Evolutionary conservation across 2,329 filamentous ascomycete species (phyloP).

Genomic region (Ascocoryne sarcoides): DNA sequence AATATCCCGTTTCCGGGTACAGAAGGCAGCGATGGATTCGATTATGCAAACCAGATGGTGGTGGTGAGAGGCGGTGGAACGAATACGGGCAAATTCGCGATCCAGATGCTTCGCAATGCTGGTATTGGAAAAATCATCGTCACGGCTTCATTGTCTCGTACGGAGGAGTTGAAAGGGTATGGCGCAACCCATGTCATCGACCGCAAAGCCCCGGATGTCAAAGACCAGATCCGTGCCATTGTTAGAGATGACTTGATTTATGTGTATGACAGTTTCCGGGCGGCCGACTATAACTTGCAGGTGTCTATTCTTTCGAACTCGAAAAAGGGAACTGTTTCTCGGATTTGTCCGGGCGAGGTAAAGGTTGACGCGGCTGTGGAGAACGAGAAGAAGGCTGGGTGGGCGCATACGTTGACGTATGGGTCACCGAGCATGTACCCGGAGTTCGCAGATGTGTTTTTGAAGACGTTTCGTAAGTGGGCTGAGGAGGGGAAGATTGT

Average conservation of each 20-base stretch:
- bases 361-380: conserved; percentile 25
- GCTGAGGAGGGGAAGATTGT: conserved; percentile 27
- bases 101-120: conserved; percentile 28
- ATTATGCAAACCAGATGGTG: conserved; percentile 9
- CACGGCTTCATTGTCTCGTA: conserved; percentile 25
- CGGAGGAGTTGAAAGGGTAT: conserved; percentile 26
- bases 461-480: conserved; percentile 26
- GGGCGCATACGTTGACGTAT: conserved; percentile 24
- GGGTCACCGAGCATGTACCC: conserved; percentile 24
- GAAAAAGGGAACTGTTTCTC: conserved; percentile 29
- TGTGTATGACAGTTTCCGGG: conserved; percentile 30
- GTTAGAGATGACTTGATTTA: conserved; percentile 33
- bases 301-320: conserved; percentile 30
- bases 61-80: conserved; percentile 30
- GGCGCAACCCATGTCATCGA: conserved; percentile 35
- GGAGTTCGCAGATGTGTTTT: conserved; percentile 27
- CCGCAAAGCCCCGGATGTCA: conserved; percentile 29
- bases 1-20: conserved; percentile 3
- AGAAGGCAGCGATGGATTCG: neutral
- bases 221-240: conserved; percentile 26
- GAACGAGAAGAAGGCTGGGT: conserved; percentile 28
- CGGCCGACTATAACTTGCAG: conserved; percentile 24
- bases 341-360: conserved; percentile 12
- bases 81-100: conserved; percentile 28
- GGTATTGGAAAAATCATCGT: conserved; percentile 33